A percentile compares a stretch with the other conserved stretches of the same genome.
Evolutionary conservation across 2,329 filamentous ascomycete species (phyloP).

Genomic region (Tolypocladium guangdongense): DNA sequence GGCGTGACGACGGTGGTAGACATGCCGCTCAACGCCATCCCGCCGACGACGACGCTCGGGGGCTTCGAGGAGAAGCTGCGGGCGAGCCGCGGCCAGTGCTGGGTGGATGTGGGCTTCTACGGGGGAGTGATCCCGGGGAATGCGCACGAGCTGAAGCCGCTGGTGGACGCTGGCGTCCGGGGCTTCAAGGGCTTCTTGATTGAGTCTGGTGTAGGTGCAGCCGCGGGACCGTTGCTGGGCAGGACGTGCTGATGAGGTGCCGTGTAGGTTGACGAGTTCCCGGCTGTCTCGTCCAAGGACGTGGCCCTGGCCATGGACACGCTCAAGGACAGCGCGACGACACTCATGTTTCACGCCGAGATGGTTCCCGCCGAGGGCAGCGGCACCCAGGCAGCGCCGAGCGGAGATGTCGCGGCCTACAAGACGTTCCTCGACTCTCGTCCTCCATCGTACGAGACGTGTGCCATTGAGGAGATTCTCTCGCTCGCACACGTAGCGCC

Average conservation of each 20-base stretch:
- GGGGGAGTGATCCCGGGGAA: conserved; percentile 92
- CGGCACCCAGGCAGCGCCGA: conserved; percentile 19
- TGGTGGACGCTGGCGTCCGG: conserved; percentile 77
- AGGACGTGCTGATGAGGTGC: not conserved
- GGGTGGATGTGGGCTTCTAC: conserved; percentile 98
- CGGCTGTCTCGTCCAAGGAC: conserved; percentile 71
- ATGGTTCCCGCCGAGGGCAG: conserved; percentile 85
- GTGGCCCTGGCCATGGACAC: conserved; percentile 70
- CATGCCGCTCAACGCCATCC: conserved; percentile 96
- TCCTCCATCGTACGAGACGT: conserved; percentile 82
- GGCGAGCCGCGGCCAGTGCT: conserved; percentile 79
- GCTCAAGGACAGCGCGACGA: conserved; percentile 72
- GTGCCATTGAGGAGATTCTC: conserved; percentile 78
- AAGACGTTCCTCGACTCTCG: conserved; percentile 86
- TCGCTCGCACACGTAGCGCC: conserved; percentile 72
- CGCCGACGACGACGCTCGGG: conserved; percentile 80
- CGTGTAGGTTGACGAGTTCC: conserved; percentile 80
- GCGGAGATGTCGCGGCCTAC: conserved; percentile 65
- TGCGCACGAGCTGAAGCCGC: conserved; percentile 60
- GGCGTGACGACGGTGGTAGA: conserved; percentile 95
- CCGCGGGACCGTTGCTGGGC: too few relatives aligned
- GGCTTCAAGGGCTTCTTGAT: conserved; percentile 98
- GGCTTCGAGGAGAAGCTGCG: conserved; percentile 77
- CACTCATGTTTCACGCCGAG: conserved; percentile 98
- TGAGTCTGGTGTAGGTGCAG: conserved; percentile 69